phyloP scores from a whole-genome alignment of 345 rosid species.

The Populus tremula region DNA sequence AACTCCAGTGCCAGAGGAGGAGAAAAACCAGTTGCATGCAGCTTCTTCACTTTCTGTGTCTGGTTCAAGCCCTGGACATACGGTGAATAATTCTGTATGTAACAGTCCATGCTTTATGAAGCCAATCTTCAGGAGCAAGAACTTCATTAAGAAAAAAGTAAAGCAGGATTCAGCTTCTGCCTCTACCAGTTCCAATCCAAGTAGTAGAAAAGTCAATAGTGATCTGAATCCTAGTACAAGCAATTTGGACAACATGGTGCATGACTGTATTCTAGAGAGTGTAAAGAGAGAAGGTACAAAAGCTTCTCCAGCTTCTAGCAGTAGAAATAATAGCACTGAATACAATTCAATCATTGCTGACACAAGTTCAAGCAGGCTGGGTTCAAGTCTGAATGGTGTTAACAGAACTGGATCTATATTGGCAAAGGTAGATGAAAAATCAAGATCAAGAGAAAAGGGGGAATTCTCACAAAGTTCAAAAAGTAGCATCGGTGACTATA shows the following conservation, averaged over 20 bases:
- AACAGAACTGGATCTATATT: constrained; percentile 29
- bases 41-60: constrained; percentile 25
- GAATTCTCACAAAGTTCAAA: constrained; percentile 78
- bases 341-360: constrained; percentile 33
- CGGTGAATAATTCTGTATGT: constrained; percentile 28
- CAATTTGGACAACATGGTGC: constrained; percentile 20
- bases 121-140: constrained; percentile 54
- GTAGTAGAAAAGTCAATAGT: constrained; percentile 21
- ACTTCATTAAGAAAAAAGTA: constrained; percentile 51
- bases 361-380: constrained; percentile 33
- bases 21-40: constrained; percentile 33
- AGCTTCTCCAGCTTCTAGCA: constrained; percentile 38
- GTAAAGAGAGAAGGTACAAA: constrained; percentile 37
- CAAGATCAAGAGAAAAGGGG: constrained; percentile 56
- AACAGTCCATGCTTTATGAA: constrained; percentile 37
- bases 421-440: constrained; percentile 45
- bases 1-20: constrained; percentile 23
- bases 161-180: constrained; percentile 37
- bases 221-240: constrained; percentile 38
- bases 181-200: constrained; percentile 30
- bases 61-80: constrained; percentile 19
- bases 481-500: constrained; percentile 74
- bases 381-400: constrained; percentile 27
- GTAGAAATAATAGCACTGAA: constrained; percentile 35
- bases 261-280: constrained; percentile 17